phyloP scores from a whole-genome alignment of 192 early-diverging fungal genomes.

The Coemansia sp. region DNA sequence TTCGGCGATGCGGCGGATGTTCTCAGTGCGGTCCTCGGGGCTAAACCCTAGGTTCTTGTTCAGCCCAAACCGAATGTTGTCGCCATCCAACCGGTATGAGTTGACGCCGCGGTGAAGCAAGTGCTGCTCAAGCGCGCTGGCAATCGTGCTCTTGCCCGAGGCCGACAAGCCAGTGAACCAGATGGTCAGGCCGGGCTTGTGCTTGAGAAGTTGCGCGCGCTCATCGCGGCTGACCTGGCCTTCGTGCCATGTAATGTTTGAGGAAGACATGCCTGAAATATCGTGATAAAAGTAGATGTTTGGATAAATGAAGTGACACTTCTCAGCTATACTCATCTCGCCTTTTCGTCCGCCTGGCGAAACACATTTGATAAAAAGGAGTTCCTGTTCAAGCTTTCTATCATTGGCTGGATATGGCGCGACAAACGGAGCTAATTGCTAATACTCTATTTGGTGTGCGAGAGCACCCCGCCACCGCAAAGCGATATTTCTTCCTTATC shows the following conservation, averaged over 20 bases:
- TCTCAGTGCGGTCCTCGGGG: slow-evolving; percentile 86
- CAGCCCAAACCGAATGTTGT: slow-evolving; percentile 96
- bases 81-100: slow-evolving; percentile 92
- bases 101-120: slow-evolving; percentile 69
- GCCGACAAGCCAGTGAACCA: slow-evolving; percentile 97
- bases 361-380: background rate
- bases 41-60: slow-evolving; percentile 95
- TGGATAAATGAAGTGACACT: background rate
- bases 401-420: slow-evolving; percentile 21
- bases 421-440: background rate
- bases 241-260: slow-evolving; percentile 91
- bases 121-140: slow-evolving; percentile 85
- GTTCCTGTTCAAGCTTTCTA: background rate
- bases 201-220: slow-evolving; percentile 62
- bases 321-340: background rate
- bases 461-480: background rate
- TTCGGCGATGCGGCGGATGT: slow-evolving; percentile 93
- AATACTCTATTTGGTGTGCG: background rate
- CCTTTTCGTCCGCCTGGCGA: too few relatives aligned
- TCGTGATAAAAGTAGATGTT: background rate
- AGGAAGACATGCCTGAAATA: slow-evolving; percentile 26
- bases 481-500: background rate
- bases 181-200: slow-evolving; percentile 71
- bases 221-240: slow-evolving; percentile 73
- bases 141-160: slow-evolving; percentile 90